These are phyloP conservation scores for Arthrinium phaeospermum DNA, from an alignment of 2,329 filamentous ascomycete species.

Conservation along the genomic window DNA sequence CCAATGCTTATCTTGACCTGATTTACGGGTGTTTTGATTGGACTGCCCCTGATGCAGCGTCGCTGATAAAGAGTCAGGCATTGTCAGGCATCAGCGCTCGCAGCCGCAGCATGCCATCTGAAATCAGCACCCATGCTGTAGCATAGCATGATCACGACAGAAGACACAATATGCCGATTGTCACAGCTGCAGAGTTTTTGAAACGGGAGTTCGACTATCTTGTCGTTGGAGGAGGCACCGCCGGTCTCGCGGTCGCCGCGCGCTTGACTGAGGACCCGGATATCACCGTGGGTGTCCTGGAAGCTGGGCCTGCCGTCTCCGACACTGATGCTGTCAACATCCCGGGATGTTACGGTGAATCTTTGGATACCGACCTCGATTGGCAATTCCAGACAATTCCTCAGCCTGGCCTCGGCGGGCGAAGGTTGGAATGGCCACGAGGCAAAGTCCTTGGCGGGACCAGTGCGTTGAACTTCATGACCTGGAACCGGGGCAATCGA, in stretches of 20 bases:
- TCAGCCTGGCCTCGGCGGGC: slow-evolving; percentile 45
- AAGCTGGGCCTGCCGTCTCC: slow-evolving; percentile 44
- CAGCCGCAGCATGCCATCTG: background rate
- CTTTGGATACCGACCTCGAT: slow-evolving; percentile 45
- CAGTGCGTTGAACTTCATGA: slow-evolving; percentile 65
- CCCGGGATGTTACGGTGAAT: slow-evolving; percentile 44
- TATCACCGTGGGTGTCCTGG: slow-evolving; percentile 50
- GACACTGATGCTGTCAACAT: slow-evolving; percentile 38
- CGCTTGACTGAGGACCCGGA: slow-evolving; percentile 51
- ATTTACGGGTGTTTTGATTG: background rate
- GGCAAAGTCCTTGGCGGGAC: slow-evolving; percentile 67
- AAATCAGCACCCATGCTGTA: background rate
- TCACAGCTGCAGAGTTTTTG: slow-evolving; percentile 19
- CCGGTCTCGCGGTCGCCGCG: slow-evolving; percentile 37
- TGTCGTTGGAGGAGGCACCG: slow-evolving; percentile 34
- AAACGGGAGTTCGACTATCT: slow-evolving; percentile 28
- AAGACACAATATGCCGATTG: background rate
- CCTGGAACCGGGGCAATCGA: slow-evolving; percentile 52
- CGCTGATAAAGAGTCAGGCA: background rate
- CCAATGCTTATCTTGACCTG: background rate
- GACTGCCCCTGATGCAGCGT: background rate
- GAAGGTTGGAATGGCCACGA: slow-evolving; percentile 47
- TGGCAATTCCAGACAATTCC: slow-evolving; percentile 49
- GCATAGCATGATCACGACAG: background rate
- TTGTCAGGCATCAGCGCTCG: background rate